Evolutionary conservation across 1,284 basidiomycete species (phyloP), one percentile per base, ranked within the genome.

Genomic region (Anthracocystis panici-leucophaei): DNA sequence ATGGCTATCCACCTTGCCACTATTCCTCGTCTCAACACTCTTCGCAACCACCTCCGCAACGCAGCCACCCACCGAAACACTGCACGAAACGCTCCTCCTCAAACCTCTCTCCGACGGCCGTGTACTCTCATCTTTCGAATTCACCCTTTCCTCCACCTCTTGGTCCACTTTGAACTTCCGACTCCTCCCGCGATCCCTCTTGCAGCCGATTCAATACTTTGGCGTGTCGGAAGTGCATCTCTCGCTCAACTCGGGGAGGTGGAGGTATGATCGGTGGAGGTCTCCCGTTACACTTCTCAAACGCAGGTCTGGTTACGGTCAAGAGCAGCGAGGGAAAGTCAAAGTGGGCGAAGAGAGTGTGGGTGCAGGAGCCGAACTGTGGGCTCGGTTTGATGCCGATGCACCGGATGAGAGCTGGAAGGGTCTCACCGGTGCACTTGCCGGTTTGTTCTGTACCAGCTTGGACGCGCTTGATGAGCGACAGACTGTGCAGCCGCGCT

Each of bases 401-500:
- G 79, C 20, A 5, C 21, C 42, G n/a, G 41, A 46, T 3, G 59
- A 65, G 25, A 40, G 48, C 21, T 98, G 95, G 94, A 89, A 89
- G 69, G 91, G 90, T 5, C 88, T 97, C 3, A 91, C 94, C 12
- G 95, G 96, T 78, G 91, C 93, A 1, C 88, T 98, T 0, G 92
- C 94, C 0, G 95, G 96, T 10, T 87, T 97, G 11, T 98, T 99
- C 87, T 98, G 97, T 81, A 92, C 95, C 2, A 95, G 93, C 5
- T 88, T 98, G 0, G 93, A 92, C 20, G 79, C 84, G 12, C 49
- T 85, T 25, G 84, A 83, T 52, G 67, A 66, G 12, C 49, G 61
- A 48, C 71, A 64, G 21, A 82, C 78, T 0, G 65, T 78, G 1
- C 35, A 56, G 44, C 82, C 82, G 5, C 56, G 31, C 11, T 48